These are phyloP conservation scores for Metschnikowia matae DNA, from an alignment of 805 yeast genomes.

Conservation along the genomic window DNA sequence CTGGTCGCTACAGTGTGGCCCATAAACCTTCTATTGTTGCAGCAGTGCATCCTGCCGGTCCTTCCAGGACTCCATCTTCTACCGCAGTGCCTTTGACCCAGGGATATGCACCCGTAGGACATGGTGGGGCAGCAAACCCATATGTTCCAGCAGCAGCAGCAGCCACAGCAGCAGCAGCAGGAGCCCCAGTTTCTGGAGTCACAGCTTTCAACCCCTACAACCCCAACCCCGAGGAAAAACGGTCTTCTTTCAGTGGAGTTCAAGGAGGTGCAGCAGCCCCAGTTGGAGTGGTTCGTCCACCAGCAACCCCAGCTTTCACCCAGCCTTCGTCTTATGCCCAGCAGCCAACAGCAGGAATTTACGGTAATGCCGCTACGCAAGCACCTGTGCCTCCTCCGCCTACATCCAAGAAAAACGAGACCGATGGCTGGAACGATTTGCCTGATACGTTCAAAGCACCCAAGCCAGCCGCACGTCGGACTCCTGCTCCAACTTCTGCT, in stretches of 20 bases:
- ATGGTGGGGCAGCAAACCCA: background rate
- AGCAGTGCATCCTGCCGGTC: background rate
- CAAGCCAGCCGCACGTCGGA: constrained; percentile 34
- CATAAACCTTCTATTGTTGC: background rate
- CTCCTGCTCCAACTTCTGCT: constrained; percentile 41
- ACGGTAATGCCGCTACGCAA: constrained; percentile 3
- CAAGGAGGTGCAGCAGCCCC: constrained; percentile 4
- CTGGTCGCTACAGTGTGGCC: background rate
- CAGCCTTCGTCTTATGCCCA: background rate
- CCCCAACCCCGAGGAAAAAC: constrained; percentile 11
- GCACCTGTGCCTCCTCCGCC: constrained; percentile 11
- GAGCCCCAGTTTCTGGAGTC: constrained; percentile 2
- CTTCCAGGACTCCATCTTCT: background rate
- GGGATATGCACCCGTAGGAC: background rate
- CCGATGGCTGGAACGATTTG: constrained; percentile 71
- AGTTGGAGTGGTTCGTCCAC: constrained; percentile 14
- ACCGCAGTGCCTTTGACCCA: background rate
- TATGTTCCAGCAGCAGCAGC: constrained; percentile 13
- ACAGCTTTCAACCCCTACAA: constrained; percentile 16
- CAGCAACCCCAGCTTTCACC: constrained; percentile 12
- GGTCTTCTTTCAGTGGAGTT: constrained; percentile 6
- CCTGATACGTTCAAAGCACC: constrained; percentile 47
- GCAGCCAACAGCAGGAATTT: background rate
- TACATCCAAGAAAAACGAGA: constrained; percentile 34
- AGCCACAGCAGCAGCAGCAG: background rate